Percentiles rank a stretch among this genome's conserved stretches.
Conservation (phyloP, 148 eudicot genomes). For the Camellia granthamiana region DNA sequence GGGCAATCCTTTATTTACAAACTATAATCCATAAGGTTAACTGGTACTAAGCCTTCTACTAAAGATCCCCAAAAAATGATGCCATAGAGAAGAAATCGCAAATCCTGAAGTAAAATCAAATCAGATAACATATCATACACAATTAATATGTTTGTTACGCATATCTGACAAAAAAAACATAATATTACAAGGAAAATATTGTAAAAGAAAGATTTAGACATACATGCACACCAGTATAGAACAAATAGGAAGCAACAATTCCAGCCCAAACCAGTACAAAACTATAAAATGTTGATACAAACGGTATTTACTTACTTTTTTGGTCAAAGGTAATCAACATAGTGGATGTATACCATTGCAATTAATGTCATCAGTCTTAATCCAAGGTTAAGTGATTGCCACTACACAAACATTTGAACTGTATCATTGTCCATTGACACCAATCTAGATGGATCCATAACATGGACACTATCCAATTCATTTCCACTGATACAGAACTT, state of each 20-base stretch:
- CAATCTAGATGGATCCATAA: background rate
- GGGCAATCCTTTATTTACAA: conserved; percentile 24
- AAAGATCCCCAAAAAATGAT: conserved; percentile 17
- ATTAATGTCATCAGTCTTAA: background rate
- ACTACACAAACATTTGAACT: background rate
- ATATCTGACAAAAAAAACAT: background rate
- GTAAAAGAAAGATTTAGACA: background rate
- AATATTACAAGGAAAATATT: background rate
- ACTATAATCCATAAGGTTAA: conserved; percentile 13
- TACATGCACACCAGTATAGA: background rate
- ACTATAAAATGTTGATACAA: background rate
- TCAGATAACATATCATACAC: background rate
- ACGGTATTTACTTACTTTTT: background rate
- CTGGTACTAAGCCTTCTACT: conserved; percentile 16
- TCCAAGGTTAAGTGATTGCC: background rate
- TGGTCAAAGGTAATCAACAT: background rate
- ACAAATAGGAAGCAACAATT: background rate
- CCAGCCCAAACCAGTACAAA: background rate
- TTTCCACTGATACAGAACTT: background rate
- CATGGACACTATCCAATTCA: background rate
- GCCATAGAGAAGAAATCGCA: conserved; percentile 20
- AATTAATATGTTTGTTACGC: background rate
- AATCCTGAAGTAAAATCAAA: conserved; percentile 22
- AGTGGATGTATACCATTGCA: background rate
- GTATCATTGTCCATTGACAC: background rate